Base-by-base conservation (phyloP, 352 stramenopile genomes). In the Paralagenidium karlingii region DNA sequence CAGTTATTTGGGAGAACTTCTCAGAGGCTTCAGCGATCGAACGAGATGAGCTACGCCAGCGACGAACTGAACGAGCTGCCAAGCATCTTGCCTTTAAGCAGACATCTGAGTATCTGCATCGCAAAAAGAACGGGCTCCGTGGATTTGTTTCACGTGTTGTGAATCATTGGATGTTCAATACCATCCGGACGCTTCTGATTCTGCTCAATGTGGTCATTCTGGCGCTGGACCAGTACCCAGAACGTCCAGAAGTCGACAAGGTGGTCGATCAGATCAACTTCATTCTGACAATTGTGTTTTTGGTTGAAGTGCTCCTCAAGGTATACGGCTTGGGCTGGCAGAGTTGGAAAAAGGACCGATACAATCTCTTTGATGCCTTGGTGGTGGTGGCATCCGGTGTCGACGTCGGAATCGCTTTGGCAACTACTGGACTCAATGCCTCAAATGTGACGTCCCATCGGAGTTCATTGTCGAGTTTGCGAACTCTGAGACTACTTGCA, bases 1-100 rank as follows among this genome's bases (percentile, higher is more conserved):
- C 85, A 18, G 86, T 96, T 26, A 86, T 96, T 47, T 94, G 70
- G 61, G 69, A 83, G 20, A 81, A 83, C 38, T 83, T 81, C 36
- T 81, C 61, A 0, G 68, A 81, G 22, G 50, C 59, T 3, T 83
- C 66, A 8, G 63, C 70, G 18, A 32, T 68, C 25, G 68, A 81
- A 53, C 61, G 60, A 0, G 69, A 83, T 31, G 63, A 80, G n/a
- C n/a, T n/a, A n/a, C n/a, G n/a, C n/a, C n/a, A n/a, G n/a, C n/a
- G n/a, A n/a, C n/a, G n/a, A n/a, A n/a, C n/a, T n/a, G n/a, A n/a
- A n/a, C n/a, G n/a, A n/a, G n/a, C n/a, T n/a, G n/a, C n/a, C n/a
- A n/a, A n/a, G n/a, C n/a, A n/a, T n/a, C n/a, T n/a, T n/a, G n/a
- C n/a, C n/a, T n/a, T n/a, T n/a, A n/a, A n/a, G n/a, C n/a, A n/a